These are phyloP conservation scores for Yamadazyma phyllophila DNA, from an alignment of 805 yeast genomes.

Conservation along the genomic window DNA sequence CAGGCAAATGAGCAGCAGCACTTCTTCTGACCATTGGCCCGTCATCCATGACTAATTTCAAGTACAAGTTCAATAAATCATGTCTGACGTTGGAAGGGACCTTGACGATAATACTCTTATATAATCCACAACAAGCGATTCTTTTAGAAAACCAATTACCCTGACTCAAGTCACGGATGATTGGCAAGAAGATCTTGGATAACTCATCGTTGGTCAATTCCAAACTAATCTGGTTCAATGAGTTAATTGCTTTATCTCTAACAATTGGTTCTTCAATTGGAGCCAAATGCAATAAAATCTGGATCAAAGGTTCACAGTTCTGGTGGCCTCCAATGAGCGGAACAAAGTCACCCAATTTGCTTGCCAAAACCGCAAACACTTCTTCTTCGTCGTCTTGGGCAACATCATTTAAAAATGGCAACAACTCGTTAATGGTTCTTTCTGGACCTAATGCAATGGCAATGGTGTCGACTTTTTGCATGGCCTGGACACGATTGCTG, in stretches of 20 bases:
- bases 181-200: conserved; percentile 63
- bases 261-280: conserved; percentile 96
- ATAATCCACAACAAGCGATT: conserved; percentile 89
- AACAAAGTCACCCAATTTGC: conserved; percentile 81
- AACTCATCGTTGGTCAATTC: conserved; percentile 65
- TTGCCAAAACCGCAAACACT: conserved; percentile 90
- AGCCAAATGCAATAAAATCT: conserved; percentile 77
- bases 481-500: conserved; percentile 87
- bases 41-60: conserved; percentile 78
- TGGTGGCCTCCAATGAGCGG: conserved; percentile 83
- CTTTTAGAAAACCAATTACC: conserved; percentile 95
- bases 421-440: conserved; percentile 81
- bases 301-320: conserved; percentile 50
- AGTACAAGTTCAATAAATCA: conserved; percentile 63
- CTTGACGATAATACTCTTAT: conserved; percentile 62
- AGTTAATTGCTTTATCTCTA: conserved; percentile 88
- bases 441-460: conserved; percentile 94
- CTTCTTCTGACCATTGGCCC: conserved; percentile 98
- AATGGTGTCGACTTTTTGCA: conserved; percentile 90
- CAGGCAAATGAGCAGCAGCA: conserved; percentile 83
- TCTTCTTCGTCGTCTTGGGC: conserved; percentile 98
- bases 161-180: conserved; percentile 72
- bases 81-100: conserved; percentile 56
- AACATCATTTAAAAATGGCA: conserved; percentile 86
- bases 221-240: conserved; percentile 68